Base-by-base conservation (phyloP, 2,329 filamentous ascomycete genomes). In the Chaetomiaceae sp. region DNA sequence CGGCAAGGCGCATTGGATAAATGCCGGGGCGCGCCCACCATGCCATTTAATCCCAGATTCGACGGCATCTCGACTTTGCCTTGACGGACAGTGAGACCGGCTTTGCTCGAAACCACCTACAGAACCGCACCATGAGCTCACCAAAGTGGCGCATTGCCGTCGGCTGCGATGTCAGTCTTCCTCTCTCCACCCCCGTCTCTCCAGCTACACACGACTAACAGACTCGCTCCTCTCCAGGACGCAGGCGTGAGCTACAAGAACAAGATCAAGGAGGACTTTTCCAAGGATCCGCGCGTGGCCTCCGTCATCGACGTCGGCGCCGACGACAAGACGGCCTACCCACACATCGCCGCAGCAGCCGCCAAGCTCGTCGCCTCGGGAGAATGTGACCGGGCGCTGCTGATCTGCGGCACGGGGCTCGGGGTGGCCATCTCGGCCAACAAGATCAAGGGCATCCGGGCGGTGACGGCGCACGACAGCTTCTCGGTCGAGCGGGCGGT, bases 381-480 rank as follows among this genome's bases (percentile, higher is more conserved):
- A 35, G 73, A 80, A 58, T 84, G 78, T 42, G 88, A 94, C 67
- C 83, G 88, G 43, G 88, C 86, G 0, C 73, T 94, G 30, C 70
- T 89, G 34, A 87, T 94, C 69, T 94, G 88, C 68, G 88, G 88
- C 2, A 94, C 88, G 0, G 88, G 88, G 0, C 76, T 95, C 7
- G 88, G 88, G 17, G 88, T 95, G 7, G 88, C 88, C 58, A 94
- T 94, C 62, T 71, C 79, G n/a, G 88, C 88, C 55, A 94, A 94
- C 74, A 94, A 94, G 66, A 81, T 94, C 54, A 83, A 81, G 47
- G 88, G 88, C 6, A 80, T 94, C 51, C 74, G 88, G 19, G 88
- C 88, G n/a, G 88, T 94, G 15, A 94, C 88, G 5, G 88, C 88
- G 1, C 88, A 95, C 64, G 88, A 94, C 63, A 83, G 81, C 55